Evolutionary conservation across 2,329 filamentous ascomycete genomes (phyloP).

Genomic region (Bipolaris sorokiniana): DNA sequence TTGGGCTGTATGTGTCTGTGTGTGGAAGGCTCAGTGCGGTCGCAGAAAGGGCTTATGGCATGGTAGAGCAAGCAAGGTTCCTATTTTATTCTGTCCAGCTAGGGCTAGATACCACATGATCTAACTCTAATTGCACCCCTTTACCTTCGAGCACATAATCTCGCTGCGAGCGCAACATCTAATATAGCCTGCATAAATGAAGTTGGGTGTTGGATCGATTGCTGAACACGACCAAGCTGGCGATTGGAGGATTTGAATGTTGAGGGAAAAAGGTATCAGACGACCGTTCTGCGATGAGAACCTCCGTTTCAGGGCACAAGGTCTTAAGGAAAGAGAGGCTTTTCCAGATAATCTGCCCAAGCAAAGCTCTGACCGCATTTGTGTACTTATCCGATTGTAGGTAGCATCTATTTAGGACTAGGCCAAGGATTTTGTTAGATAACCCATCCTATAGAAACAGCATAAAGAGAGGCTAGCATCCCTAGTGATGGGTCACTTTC

Average conservation of each 20-base stretch:
- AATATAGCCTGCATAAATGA: neutral
- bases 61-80: neutral
- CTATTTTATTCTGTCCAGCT: neutral
- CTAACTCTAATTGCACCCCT: neutral
- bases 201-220: neutral
- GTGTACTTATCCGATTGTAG: too few relatives aligned
- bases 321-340: too few relatives aligned
- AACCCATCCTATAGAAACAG: neutral
- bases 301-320: too few relatives aligned
- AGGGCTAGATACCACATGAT: neutral
- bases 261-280: too few relatives aligned
- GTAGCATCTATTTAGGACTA: too few relatives aligned
- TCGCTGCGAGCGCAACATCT: neutral
- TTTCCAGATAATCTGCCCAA: too few relatives aligned
- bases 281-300: too few relatives aligned
- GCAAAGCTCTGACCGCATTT: too few relatives aligned
- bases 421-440: neutral
- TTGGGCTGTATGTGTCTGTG: conserved; percentile 8
- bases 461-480: neutral
- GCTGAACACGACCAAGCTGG: neutral
- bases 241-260: neutral
- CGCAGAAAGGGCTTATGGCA: conserved; percentile 12
- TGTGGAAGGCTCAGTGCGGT: conserved; percentile 14
- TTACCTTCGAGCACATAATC: neutral
- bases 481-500: neutral